phyloP scores from a whole-genome alignment of 83 land plant species.

The Diphasiastrum complanatum region DNA sequence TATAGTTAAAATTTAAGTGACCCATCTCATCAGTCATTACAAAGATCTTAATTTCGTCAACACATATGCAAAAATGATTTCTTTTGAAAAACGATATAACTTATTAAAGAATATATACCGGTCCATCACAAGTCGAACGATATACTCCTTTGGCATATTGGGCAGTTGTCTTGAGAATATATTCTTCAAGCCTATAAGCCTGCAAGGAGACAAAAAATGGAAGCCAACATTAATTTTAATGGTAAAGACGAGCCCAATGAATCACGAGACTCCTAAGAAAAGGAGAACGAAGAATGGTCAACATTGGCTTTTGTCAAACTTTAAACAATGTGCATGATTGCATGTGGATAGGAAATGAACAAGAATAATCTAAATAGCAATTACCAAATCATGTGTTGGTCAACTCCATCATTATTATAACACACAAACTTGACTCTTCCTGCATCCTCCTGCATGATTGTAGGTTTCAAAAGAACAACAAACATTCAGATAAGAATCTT shows the following conservation, averaged over 20 bases:
- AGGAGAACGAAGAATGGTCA: not conserved
- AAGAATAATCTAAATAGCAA: not conserved
- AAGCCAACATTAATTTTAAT: not conserved
- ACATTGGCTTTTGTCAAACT: not conserved
- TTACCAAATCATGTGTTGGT: slow-evolving; percentile 98
- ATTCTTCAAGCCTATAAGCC: slow-evolving; percentile 98
- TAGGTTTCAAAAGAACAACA: no score
- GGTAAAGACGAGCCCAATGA: not conserved
- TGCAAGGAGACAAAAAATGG: slow-evolving; percentile 26
- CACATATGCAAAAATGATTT: not conserved
- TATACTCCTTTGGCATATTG: slow-evolving; percentile 98
- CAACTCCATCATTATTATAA: slow-evolving; percentile 68
- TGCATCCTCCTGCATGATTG: slow-evolving; percentile 86
- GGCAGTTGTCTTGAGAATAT: slow-evolving; percentile 95
- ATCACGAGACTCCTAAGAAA: not conserved
- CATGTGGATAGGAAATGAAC: not conserved
- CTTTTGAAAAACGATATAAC: not conserved
- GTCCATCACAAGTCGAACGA: slow-evolving; percentile 98
- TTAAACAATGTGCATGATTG: not conserved
- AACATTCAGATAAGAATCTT: slow-evolving; percentile 8
- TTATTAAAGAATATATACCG: slow-evolving; percentile 36
- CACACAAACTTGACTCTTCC: slow-evolving; percentile 77
- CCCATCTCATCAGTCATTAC: no score
- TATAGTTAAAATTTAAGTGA: no score
- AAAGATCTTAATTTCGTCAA: not conserved